These are phyloP conservation scores for Collybiopsis luxurians DNA, from an alignment of 768 basidiomycete genomes.

Conservation along the genomic window DNA sequence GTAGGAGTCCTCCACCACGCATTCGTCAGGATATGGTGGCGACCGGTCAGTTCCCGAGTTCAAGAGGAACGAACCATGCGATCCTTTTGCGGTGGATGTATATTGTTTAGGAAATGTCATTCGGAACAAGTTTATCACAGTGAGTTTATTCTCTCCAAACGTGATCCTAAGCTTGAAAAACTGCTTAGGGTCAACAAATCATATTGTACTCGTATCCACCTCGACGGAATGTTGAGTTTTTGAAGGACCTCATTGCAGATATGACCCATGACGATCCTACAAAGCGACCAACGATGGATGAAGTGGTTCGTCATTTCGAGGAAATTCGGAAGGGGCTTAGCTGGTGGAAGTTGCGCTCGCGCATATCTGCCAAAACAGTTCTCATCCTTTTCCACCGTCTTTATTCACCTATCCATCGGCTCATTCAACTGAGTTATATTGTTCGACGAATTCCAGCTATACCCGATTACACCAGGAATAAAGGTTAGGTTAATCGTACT, in stretches of 20 bases:
- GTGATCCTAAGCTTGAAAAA: too few species aligned
- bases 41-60: slow-evolving; percentile 43
- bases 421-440: background rate
- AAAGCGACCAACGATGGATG: slow-evolving; percentile 29
- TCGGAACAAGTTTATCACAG: slow-evolving; percentile 1
- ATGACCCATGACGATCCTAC: slow-evolving; percentile 34
- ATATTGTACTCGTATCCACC: too few species aligned
- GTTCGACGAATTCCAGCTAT: background rate
- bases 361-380: slow-evolving; percentile 8
- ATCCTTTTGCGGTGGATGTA: slow-evolving; percentile 44
- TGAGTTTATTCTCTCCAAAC: background rate
- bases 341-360: slow-evolving; percentile 26
- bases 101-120: slow-evolving; percentile 42
- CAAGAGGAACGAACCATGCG: slow-evolving; percentile 14
- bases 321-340: slow-evolving; percentile 17
- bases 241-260: slow-evolving; percentile 27
- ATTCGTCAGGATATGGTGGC: slow-evolving; percentile 31
- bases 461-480: too few species aligned
- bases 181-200: too few species aligned
- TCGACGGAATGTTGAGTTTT: slow-evolving; percentile 20
- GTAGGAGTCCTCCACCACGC: slow-evolving; percentile 17
- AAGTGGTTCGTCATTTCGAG: slow-evolving; percentile 24
- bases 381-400: background rate
- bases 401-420: slow-evolving; percentile 2
- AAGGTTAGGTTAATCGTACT: too few species aligned